These are phyloP conservation scores for Anthracocystis setariae DNA, from an alignment of 1,284 basidiomycete species.

Conservation along the genomic window DNA sequence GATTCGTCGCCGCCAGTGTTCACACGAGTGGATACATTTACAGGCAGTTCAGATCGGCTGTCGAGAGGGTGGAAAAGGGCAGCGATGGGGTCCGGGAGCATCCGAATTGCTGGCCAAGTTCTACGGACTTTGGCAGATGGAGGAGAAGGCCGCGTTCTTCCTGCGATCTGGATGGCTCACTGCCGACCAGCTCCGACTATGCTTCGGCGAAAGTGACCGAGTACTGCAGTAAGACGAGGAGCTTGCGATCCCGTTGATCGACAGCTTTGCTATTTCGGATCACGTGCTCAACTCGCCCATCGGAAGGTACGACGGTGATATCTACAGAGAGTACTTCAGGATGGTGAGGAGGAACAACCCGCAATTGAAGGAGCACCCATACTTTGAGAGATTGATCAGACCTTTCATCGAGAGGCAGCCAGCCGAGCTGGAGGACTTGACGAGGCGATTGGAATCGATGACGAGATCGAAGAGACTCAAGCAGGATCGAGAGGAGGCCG, in stretches of 20 bases:
- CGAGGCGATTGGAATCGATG: conserved; percentile 70
- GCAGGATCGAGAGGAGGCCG: conserved; percentile 63
- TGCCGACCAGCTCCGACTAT: conserved; percentile 69
- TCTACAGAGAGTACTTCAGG: conserved; percentile 64
- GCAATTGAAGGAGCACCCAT: conserved; percentile 69
- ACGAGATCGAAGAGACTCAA: conserved; percentile 69
- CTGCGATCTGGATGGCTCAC: conserved; percentile 70
- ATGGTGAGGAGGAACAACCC: conserved; percentile 65
- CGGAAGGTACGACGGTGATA: conserved; percentile 66
- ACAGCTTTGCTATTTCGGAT: conserved; percentile 72
- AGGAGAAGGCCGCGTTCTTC: conserved; percentile 73
- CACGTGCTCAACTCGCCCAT: conserved; percentile 74
- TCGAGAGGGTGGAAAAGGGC: conserved; percentile 55
- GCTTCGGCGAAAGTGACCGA: conserved; percentile 70
- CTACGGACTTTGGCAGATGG: conserved; percentile 72
- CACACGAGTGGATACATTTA: conserved; percentile 67
- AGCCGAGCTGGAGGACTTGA: conserved; percentile 68
- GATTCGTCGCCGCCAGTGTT: conserved; percentile 72
- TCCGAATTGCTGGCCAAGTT: conserved; percentile 57
- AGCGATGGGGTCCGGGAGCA: conserved; percentile 61
- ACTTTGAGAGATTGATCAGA: conserved; percentile 72
- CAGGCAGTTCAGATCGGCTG: conserved; percentile 66
- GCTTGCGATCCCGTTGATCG: conserved; percentile 71
- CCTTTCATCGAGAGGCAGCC: conserved; percentile 71
- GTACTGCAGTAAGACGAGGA: conserved; percentile 70